These are phyloP conservation scores for Suillus fuscotomentosus DNA, from an alignment of 768 basidiomycete species.

Conservation along the genomic window DNA sequence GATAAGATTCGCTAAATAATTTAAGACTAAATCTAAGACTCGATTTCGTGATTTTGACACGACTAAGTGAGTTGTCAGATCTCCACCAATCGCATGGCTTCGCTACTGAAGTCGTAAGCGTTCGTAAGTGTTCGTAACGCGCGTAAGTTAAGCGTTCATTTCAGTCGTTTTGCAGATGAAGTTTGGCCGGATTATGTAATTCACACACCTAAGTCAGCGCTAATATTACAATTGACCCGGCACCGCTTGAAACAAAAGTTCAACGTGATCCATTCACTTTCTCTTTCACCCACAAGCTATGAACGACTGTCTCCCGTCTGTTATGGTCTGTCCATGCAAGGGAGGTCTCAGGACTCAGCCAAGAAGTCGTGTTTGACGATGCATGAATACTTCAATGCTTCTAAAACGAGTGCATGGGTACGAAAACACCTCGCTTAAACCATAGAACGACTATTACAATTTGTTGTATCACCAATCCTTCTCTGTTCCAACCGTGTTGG, in stretches of 20 bases:
- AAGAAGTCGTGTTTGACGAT: conserved; percentile 48
- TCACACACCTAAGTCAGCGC: too few relatives aligned
- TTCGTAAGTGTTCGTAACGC: too few relatives aligned
- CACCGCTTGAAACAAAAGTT: not conserved
- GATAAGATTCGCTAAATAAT: too few relatives aligned
- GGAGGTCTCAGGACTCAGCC: conserved; percentile 33
- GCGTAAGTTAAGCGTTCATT: too few relatives aligned
- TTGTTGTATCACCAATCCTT: not conserved
- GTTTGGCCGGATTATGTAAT: too few relatives aligned
- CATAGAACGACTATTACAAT: not conserved
- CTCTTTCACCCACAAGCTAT: not conserved
- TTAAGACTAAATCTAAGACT: too few relatives aligned
- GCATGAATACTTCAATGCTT: not conserved
- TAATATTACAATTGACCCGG: too few relatives aligned
- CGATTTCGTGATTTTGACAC: too few relatives aligned
- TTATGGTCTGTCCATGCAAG: conserved; percentile 28
- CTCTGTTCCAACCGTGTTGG: not conserved
- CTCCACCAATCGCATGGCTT: too few relatives aligned
- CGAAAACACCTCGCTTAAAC: not conserved
- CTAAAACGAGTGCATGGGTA: not conserved
- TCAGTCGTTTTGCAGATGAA: too few relatives aligned
- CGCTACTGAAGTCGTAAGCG: too few relatives aligned
- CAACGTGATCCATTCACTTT: not conserved
- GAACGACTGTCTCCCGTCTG: not conserved
- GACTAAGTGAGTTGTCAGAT: too few relatives aligned